phyloP scores from a whole-genome alignment of 2,329 filamentous ascomycete species.

The Pseudogymnoascus sp. region DNA sequence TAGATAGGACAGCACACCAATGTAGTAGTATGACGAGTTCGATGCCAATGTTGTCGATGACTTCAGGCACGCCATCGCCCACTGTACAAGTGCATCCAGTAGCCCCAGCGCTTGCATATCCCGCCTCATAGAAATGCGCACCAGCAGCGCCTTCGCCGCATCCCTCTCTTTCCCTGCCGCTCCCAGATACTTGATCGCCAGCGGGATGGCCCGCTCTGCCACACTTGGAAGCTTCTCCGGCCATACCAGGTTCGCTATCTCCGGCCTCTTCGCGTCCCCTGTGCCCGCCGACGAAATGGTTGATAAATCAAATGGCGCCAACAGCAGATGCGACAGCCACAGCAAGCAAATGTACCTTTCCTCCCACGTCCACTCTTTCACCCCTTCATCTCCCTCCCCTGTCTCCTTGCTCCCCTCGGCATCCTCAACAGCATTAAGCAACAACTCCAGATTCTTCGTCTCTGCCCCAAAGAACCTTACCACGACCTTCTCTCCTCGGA shows the following conservation, averaged over 20 bases:
- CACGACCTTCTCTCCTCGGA: slow-evolving; percentile 87
- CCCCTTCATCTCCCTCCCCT: slow-evolving; percentile 16
- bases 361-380: slow-evolving; percentile 62
- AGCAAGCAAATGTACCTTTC: slow-evolving; percentile 80
- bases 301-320: slow-evolving; percentile 83
- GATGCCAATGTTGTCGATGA: slow-evolving; percentile 28
- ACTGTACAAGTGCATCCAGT: slow-evolving; percentile 58
- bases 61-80: slow-evolving; percentile 59
- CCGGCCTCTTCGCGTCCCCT: slow-evolving; percentile 38
- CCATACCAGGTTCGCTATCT: slow-evolving; percentile 45
- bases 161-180: slow-evolving; percentile 81
- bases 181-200: slow-evolving; percentile 65
- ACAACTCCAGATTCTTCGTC: slow-evolving; percentile 71
- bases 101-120: slow-evolving; percentile 81
- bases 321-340: slow-evolving; percentile 76
- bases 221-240: slow-evolving; percentile 60
- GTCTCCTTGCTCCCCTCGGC: slow-evolving; percentile 28
- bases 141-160: slow-evolving; percentile 75
- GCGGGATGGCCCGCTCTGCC: slow-evolving; percentile 59
- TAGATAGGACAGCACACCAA: slow-evolving; percentile 74
- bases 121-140: slow-evolving; percentile 70
- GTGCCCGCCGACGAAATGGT: slow-evolving; percentile 65
- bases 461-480: slow-evolving; percentile 88
- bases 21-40: slow-evolving; percentile 62
- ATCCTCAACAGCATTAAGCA: slow-evolving; percentile 68